Evolutionary conservation across 176 grass and related monocot species (phyloP).

Genomic region (Rhynchospora breviuscula): DNA sequence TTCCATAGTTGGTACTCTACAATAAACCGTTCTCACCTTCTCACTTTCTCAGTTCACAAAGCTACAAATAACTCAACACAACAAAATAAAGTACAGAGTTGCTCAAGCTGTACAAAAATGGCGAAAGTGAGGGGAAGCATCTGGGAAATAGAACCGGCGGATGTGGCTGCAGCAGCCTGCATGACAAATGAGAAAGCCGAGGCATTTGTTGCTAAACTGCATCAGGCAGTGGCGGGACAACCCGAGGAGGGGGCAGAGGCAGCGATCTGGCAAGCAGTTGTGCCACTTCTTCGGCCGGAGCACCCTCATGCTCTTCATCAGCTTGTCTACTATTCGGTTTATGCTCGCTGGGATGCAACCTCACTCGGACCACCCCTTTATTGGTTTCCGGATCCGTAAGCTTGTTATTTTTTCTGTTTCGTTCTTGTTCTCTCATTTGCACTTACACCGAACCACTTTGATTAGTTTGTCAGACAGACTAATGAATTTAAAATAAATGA

Average conservation of each 20-base stretch:
- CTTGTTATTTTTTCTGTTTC: neutral
- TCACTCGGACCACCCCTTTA: conserved; percentile 66
- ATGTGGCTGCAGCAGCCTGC: conserved; percentile 43
- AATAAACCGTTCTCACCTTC: too few relatives aligned
- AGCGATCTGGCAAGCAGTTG: conserved; percentile 43
- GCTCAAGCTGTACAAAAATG: neutral
- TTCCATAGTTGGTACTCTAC: too few relatives aligned
- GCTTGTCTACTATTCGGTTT: conserved; percentile 89
- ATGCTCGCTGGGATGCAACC: conserved; percentile 55
- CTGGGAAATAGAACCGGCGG: conserved; percentile 49
- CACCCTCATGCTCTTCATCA: conserved; percentile 87
- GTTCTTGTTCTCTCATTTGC: neutral
- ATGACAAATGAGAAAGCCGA: conserved; percentile 26
- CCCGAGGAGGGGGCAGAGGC: conserved; percentile 21
- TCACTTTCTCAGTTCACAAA: too few relatives aligned
- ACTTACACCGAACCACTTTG: neutral
- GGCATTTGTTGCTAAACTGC: conserved; percentile 41
- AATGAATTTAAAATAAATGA: too few relatives aligned
- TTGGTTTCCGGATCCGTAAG: conserved; percentile 83
- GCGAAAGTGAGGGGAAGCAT: conserved; percentile 40
- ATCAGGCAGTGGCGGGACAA: conserved; percentile 3
- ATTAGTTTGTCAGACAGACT: too few relatives aligned
- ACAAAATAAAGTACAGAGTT: neutral
- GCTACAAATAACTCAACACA: too few relatives aligned
- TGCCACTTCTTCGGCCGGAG: conserved; percentile 53